Evolutionary conservation across 768 basidiomycete species (phyloP).

Genomic region (Boletus vermiculosoides): DNA sequence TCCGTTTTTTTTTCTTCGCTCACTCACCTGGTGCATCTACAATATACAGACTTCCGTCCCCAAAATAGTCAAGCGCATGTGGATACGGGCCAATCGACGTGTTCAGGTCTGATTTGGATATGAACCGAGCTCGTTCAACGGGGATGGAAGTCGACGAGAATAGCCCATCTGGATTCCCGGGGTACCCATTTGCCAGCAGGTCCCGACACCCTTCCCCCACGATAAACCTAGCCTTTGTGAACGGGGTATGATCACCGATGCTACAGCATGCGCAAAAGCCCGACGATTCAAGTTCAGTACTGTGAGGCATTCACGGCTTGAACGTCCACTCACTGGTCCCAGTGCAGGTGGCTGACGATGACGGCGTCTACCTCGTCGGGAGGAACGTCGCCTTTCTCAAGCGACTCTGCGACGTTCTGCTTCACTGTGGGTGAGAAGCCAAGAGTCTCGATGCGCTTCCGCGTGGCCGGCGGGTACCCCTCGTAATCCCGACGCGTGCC

Average conservation of each 20-base stretch:
- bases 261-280: constrained; percentile 3
- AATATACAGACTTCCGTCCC: constrained; percentile 58
- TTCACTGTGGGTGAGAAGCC: constrained; percentile 7
- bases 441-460: constrained; percentile 16
- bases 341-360: constrained; percentile 54
- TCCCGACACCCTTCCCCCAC: constrained; percentile 42
- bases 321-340: constrained; percentile 37
- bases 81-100: constrained; percentile 51
- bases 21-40: constrained; percentile 47
- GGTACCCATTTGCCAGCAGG: constrained; percentile 42
- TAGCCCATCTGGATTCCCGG: constrained; percentile 36
- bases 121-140: constrained; percentile 37
- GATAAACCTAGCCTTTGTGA: constrained; percentile 47
- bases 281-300: neutral
- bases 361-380: constrained; percentile 45
- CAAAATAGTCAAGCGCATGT: constrained; percentile 49
- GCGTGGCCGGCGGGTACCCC: constrained; percentile 37
- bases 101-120: constrained; percentile 34
- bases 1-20: too few relatives aligned
- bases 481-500: constrained; percentile 51
- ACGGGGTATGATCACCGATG: constrained; percentile 46
- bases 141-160: constrained; percentile 40
- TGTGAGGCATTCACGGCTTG: neutral
- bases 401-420: constrained; percentile 47
- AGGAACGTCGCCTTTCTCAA: constrained; percentile 46